phyloP scores from a whole-genome alignment of 768 basidiomycete genomes.

The Pleurotus giganteus region DNA sequence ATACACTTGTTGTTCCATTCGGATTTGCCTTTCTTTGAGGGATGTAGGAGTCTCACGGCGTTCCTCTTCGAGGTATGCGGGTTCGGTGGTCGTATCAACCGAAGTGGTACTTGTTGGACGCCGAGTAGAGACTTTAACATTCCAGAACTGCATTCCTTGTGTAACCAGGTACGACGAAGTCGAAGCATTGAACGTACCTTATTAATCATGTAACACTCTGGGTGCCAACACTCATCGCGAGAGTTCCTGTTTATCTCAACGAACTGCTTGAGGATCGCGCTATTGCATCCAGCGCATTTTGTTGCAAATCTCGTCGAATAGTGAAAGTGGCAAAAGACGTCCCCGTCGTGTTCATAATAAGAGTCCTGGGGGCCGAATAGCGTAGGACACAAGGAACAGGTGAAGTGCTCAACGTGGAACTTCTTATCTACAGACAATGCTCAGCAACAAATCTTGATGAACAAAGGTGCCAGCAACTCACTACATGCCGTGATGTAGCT shows the following conservation, averaged over 20 bases:
- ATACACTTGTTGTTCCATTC: slow-evolving; percentile 97
- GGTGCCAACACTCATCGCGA: slow-evolving; percentile 99
- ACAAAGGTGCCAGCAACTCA: slow-evolving; percentile 28
- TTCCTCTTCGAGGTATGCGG: slow-evolving; percentile 75
- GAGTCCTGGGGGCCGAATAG: slow-evolving; percentile 98
- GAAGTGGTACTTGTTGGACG: slow-evolving; percentile 62
- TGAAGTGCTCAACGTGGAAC: slow-evolving; percentile 99
- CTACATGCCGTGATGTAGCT: slow-evolving; percentile 99
- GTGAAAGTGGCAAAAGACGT: slow-evolving; percentile 98
- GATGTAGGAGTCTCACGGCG: slow-evolving; percentile 70
- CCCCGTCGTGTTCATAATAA: slow-evolving; percentile 98
- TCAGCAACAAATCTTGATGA: slow-evolving; percentile 7
- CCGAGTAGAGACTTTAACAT: slow-evolving; percentile 86
- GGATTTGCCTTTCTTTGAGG: slow-evolving; percentile 85
- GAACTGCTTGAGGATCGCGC: slow-evolving; percentile 97
- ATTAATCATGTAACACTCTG: slow-evolving; percentile 99
- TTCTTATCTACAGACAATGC: slow-evolving; percentile 73
- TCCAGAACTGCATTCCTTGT: slow-evolving; percentile 79
- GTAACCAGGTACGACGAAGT: slow-evolving; percentile 3
- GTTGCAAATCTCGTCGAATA: slow-evolving; percentile 98
- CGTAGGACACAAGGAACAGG: slow-evolving; percentile 94
- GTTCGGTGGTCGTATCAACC: slow-evolving; percentile 48
- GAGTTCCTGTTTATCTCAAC: slow-evolving; percentile 99
- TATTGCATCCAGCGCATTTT: slow-evolving; percentile 96
- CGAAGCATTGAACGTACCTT: slow-evolving; percentile 57